These are phyloP conservation scores for Gremmenia infestans DNA, from an alignment of 2,329 filamentous ascomycete genomes.

Conservation along the genomic window DNA sequence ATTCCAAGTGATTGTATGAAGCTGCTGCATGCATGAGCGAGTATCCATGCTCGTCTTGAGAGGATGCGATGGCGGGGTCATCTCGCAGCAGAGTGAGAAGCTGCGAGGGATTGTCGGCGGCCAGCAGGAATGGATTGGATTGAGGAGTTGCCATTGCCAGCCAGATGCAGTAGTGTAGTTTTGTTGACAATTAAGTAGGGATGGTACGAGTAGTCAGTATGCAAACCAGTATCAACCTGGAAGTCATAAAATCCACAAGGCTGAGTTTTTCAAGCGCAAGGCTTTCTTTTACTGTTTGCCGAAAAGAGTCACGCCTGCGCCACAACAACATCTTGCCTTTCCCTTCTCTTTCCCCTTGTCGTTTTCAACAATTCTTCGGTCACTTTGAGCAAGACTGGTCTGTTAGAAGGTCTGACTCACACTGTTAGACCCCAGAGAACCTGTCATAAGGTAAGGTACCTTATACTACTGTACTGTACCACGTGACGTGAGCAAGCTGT, in stretches of 20 bases:
- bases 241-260: not conserved
- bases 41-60: conserved; percentile 89
- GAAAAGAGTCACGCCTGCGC: conserved; percentile 1
- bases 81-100: conserved; percentile 71
- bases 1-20: conserved; percentile 82
- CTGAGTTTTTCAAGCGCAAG: not conserved
- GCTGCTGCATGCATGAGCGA: conserved; percentile 88
- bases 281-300: not conserved
- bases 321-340: not conserved
- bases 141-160: conserved; percentile 14
- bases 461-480: too few species aligned
- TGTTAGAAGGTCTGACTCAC: not conserved
- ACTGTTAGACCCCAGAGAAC: not conserved
- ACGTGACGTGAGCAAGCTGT: too few species aligned
- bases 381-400: too few species aligned
- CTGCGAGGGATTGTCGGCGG: conserved; percentile 72
- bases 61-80: conserved; percentile 69
- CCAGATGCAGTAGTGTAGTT: not conserved
- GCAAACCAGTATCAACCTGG: not conserved
- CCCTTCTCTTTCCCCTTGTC: too few species aligned
- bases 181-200: too few species aligned
- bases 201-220: not conserved
- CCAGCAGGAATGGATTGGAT: conserved; percentile 66
- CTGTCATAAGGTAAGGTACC: not conserved
- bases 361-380: too few species aligned